A percentile compares a stretch with the other conserved stretches of the same genome.
These are phyloP conservation scores for Irpex rosettiformis DNA, from an alignment of 1,284 basidiomycete genomes.

Conservation along the genomic window DNA sequence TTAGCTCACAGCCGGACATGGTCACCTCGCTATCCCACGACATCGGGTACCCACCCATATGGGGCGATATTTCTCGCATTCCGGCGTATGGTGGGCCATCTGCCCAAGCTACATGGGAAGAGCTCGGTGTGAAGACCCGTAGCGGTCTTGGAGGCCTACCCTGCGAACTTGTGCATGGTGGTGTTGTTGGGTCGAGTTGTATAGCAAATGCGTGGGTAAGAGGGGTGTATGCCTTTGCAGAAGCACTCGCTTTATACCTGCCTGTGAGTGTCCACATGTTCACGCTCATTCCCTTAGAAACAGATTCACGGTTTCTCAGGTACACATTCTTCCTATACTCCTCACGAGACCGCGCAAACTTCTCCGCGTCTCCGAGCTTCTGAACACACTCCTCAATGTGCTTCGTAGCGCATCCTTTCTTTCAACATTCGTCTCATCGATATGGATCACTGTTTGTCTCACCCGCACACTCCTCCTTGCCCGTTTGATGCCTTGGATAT, in stretches of 20 bases:
- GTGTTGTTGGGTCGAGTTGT: slow-evolving; percentile 53
- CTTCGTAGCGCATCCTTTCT: slow-evolving; percentile 68
- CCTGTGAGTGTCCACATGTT: slow-evolving; percentile 45
- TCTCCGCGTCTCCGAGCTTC: slow-evolving; percentile 36
- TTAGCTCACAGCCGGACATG: slow-evolving; percentile 34
- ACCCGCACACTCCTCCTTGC: slow-evolving; percentile 63
- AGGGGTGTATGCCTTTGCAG: slow-evolving; percentile 50
- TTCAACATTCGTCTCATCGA: slow-evolving; percentile 64
- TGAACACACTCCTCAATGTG: slow-evolving; percentile 44
- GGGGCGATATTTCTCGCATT: slow-evolving; percentile 57
- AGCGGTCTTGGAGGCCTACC: slow-evolving; percentile 62
- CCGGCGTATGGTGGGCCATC: slow-evolving; percentile 56
- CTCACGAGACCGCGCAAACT: slow-evolving; percentile 54
- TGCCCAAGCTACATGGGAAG: slow-evolving; percentile 51
- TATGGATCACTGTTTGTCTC: slow-evolving; percentile 65
- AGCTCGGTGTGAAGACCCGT: slow-evolving; percentile 48
- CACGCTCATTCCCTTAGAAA: slow-evolving; percentile 2
- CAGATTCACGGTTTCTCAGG: slow-evolving; percentile 35
- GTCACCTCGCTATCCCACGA: slow-evolving; percentile 46
- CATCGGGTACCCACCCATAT: slow-evolving; percentile 54
- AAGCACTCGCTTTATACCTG: slow-evolving; percentile 63
- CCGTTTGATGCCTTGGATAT: slow-evolving; percentile 56
- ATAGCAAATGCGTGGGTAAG: slow-evolving; percentile 52
- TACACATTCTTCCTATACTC: slow-evolving; percentile 63
- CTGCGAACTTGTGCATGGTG: slow-evolving; percentile 68